Conservation (phyloP, 495 filamentous ascomycete genomes). For the Talaromyces liani region DNA sequence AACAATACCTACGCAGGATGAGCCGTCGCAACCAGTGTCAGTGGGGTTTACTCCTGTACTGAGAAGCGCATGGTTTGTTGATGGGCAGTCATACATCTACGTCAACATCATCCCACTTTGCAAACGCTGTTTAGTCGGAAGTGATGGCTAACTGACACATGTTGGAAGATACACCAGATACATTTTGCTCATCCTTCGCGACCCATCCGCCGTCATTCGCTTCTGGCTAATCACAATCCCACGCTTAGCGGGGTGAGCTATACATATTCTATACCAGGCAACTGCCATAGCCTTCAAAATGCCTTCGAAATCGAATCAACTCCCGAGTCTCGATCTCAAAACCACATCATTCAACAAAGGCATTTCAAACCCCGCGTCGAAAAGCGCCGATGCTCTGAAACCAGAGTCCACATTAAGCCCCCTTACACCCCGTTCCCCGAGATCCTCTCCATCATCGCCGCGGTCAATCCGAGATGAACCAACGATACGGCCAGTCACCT, state of each 20-base stretch:
- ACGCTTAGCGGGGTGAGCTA: background rate
- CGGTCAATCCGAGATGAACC: conserved; percentile 28
- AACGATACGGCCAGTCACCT: conserved; percentile 38
- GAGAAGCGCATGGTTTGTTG: background rate
- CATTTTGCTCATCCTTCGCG: background rate
- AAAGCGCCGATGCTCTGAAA: conserved; percentile 7
- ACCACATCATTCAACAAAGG: conserved; percentile 23
- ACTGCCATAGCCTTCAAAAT: conserved; percentile 19
- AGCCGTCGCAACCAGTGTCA: background rate
- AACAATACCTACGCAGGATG: background rate
- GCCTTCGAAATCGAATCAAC: conserved; percentile 33
- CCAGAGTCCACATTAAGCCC: conserved; percentile 21
- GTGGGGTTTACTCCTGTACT: background rate
- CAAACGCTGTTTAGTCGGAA: background rate
- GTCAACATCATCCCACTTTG: background rate
- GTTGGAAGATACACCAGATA: background rate
- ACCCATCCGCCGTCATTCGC: background rate
- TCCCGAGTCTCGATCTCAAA: conserved; percentile 40
- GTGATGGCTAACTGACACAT: background rate
- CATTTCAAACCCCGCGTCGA: background rate
- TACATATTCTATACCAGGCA: background rate
- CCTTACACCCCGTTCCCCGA: conserved; percentile 37
- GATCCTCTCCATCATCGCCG: conserved; percentile 34
- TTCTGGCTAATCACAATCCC: background rate
- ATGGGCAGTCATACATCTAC: background rate